phyloP scores from a whole-genome alignment of 2,329 filamentous ascomycete species.

The Diplodia scrobiculata region DNA sequence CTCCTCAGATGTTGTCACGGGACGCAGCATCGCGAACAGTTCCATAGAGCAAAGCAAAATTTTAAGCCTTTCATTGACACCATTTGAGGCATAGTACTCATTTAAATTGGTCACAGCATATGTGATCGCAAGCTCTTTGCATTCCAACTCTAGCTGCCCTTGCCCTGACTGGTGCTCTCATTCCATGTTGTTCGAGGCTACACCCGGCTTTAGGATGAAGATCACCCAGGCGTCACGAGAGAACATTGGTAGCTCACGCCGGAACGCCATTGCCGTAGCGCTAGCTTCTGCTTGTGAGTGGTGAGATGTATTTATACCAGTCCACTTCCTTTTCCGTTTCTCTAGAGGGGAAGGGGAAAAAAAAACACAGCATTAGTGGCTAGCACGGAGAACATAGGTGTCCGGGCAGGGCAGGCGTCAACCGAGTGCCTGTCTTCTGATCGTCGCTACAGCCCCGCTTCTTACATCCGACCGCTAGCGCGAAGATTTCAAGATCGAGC shows the following conservation, averaged over 20 bases:
- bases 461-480: too few species aligned
- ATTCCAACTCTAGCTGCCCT: not conserved
- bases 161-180: not conserved
- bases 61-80: not conserved
- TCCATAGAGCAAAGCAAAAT: too few species aligned
- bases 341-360: too few species aligned
- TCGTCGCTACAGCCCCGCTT: too few species aligned
- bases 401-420: not conserved
- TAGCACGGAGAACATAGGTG: not conserved
- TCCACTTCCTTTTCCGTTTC: not conserved
- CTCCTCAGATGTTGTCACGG: too few species aligned
- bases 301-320: not conserved
- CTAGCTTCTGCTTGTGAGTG: not conserved
- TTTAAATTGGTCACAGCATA: not conserved
- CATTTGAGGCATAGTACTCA: not conserved
- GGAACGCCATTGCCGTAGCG: not conserved
- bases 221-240: not conserved
- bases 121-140: not conserved
- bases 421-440: too few species aligned
- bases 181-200: not conserved
- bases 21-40: too few species aligned
- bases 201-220: not conserved
- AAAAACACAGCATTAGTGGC: not conserved
- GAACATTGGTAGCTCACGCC: not conserved
- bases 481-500: too few species aligned